phyloP scores from a whole-genome alignment of 1,284 basidiomycete genomes.

The Pseudozyma hubeiensis region DNA sequence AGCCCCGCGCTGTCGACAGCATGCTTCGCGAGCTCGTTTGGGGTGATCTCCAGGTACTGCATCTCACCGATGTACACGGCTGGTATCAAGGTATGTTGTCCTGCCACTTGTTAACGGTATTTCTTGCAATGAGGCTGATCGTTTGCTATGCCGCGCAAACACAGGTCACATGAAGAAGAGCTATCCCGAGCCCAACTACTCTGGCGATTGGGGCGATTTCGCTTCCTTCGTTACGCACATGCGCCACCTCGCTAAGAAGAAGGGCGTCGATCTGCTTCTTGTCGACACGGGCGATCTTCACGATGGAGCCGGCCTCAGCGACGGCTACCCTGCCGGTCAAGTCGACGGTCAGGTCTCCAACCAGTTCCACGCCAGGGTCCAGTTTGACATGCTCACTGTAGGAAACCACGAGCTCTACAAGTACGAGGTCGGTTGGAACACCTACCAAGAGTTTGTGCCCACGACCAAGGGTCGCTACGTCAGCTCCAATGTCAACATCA shows the following conservation, averaged over 20 bases:
- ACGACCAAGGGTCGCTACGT: slow-evolving; percentile 49
- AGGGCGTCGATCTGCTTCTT: slow-evolving; percentile 63
- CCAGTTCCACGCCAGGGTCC: slow-evolving; percentile 74
- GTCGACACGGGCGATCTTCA: slow-evolving; percentile 65
- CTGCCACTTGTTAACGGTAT: too few species aligned
- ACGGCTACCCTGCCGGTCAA: slow-evolving; percentile 51
- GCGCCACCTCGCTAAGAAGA: slow-evolving; percentile 53
- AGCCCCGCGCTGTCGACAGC: slow-evolving; percentile 15
- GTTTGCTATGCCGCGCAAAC: too few species aligned
- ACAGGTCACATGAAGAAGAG: slow-evolving; percentile 62
- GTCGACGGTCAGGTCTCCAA: slow-evolving; percentile 61
- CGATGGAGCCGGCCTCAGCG: slow-evolving; percentile 65
- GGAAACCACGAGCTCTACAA: slow-evolving; percentile 90
- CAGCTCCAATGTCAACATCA: slow-evolving; percentile 57
- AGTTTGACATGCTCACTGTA: slow-evolving; percentile 84
- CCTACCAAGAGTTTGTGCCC: slow-evolving; percentile 82
- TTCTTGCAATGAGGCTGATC: too few species aligned
- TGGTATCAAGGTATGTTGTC: slow-evolving; percentile 39
- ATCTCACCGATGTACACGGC: slow-evolving; percentile 84
- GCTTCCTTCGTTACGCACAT: slow-evolving; percentile 63
- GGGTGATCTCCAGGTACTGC: slow-evolving; percentile 81
- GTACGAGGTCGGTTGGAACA: slow-evolving; percentile 80
- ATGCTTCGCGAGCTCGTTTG: slow-evolving; percentile 74
- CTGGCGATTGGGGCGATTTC: slow-evolving; percentile 66
- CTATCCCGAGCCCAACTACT: slow-evolving; percentile 67